Evolutionary conservation across 805 yeast genomes (phyloP), one percentile per base, ranked within the genome.

Genomic region (Saturnispora sekii): DNA sequence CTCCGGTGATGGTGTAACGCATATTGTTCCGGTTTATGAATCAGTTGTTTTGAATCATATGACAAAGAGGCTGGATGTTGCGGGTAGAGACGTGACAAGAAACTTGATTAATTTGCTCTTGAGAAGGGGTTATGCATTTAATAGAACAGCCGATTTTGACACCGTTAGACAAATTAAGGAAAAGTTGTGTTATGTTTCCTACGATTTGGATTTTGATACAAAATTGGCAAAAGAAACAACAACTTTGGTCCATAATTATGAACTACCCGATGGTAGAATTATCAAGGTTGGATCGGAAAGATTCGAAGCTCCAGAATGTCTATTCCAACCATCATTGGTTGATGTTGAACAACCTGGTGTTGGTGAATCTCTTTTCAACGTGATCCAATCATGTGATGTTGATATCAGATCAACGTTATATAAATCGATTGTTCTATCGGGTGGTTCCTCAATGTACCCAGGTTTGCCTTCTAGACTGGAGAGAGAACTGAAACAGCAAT

Each of bases 401-500:
- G 98, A 93, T 62, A 77, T 93, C 43, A 80, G 97, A 66, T 73
- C 95, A 6, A 76, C 96, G 1, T 72, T 93, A 48, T 93, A 77
- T 68, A 85, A 83, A 59, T 95, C 96, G 2, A 84, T 93, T 62
- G 97, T 93, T 28, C 74, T 93, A 38, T 85, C 96, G 5, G 98
- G 98, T 62, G 98, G 98, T 47, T 89, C 97, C 1, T 84, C 95
- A 42, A 93, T 93, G 98, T 93, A 93, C 61, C 97, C 98, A 1
- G 98, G 98, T 29, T 75, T 93, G 54, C 98, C 98, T 15, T 84
- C 96, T 10, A 76, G 98, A 58, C 70, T 93, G 54, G 97, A 93
- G 64, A 90, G 86, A 64, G 98, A 93, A 64, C 74, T 93, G 65
- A 93, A 93, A 67, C 98, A 93, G 65, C 78, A 86, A 55, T 93